A percentile compares a stretch with the other conserved stretches of the same genome.
Conservation (phyloP, 2,329 filamentous ascomycete species). For the Fusarium virguliforme region DNA sequence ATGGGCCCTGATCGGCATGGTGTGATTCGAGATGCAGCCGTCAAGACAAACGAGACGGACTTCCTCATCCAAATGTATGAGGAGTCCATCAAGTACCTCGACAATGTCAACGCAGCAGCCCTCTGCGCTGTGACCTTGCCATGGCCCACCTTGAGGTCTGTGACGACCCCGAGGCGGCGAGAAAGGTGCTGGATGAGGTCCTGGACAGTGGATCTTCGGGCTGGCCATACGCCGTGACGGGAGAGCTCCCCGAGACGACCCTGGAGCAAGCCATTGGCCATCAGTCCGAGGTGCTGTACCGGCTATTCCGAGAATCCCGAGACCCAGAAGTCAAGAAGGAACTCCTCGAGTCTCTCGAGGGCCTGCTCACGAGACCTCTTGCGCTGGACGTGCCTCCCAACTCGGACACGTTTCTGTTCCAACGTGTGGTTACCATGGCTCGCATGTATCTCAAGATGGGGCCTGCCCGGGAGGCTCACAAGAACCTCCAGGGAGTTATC, state of each 20-base stretch:
- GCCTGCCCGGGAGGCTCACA: conserved; percentile 43
- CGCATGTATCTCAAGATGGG: conserved; percentile 50
- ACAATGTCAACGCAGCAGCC: conserved; percentile 49
- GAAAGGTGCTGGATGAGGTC: conserved; percentile 44
- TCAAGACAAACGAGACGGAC: conserved; percentile 35
- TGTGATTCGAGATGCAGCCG: conserved; percentile 35
- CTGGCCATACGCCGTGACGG: conserved; percentile 45
- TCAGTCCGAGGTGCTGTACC: conserved; percentile 42
- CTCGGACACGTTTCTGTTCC: conserved; percentile 27
- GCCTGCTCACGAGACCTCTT: conserved; percentile 38
- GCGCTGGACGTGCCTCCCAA: conserved; percentile 42
- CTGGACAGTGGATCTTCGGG: conserved; percentile 45
- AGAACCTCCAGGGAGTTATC: conserved; percentile 40
- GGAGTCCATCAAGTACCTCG: conserved; percentile 46
- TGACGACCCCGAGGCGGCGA: conserved; percentile 36
- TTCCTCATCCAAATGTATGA: conserved; percentile 47
- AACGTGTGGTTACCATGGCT: conserved; percentile 36
- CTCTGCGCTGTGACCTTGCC: conserved; percentile 45
- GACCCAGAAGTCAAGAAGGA: conserved; percentile 43
- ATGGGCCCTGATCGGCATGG: conserved; percentile 20
- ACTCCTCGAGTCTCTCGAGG: conserved; percentile 36
- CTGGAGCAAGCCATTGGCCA: conserved; percentile 34
- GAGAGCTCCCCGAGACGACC: conserved; percentile 27
- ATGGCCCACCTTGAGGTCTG: conserved; percentile 33
- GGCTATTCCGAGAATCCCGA: conserved; percentile 40